Base-by-base conservation (phyloP, 495 filamentous ascomycete species). In the Copromyces sp. region DNA sequence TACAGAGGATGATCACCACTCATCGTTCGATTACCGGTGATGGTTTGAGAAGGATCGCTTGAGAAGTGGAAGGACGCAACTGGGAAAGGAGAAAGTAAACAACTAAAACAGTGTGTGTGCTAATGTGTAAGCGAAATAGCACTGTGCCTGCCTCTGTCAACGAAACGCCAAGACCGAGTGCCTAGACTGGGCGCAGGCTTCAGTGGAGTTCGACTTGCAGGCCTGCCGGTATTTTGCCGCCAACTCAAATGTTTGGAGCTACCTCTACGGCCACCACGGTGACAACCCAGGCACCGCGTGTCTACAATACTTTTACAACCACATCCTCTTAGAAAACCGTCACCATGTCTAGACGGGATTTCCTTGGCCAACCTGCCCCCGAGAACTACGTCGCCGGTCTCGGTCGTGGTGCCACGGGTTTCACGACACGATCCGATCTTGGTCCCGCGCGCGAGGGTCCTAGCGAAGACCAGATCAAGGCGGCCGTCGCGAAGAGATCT, bases 371-470 rank as follows among this genome's bases (percentile, higher is more conserved):
- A 82, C 90, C 89, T 39, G 95, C 95, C 72, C 95, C 95, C 35
- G 95, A 97, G 77, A 99, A 98, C 83, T 99, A 99, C 77, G 96
- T 99, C 53, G 95, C 95, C 59, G 95, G 95, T 87, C 89, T 99
- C 73, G 95, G 95, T 82, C 92, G 95, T 86, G 95, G 95, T 81
- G 95, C 95, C 5, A 99, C 96, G 0, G 95, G 96, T 40, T 99
- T 99, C 82, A 98, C 95, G 6, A 99, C 95, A 14, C 90, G 96
- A 40, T 98, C 94, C 59, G 95, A 99, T 87, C 86, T 99, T 40
- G 95, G 95, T 59, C 96, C 96, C 44, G 96, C 96, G 70, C 90
- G 95, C 74, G 95, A 98, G 86, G 95, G 95, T 14, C 96, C 95
- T 29, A 97, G 92, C 72, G 95, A 98, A 79, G 95, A 99, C 76